phyloP scores from a whole-genome alignment of 768 basidiomycete species.

The Strobilomyces dryophilus region DNA sequence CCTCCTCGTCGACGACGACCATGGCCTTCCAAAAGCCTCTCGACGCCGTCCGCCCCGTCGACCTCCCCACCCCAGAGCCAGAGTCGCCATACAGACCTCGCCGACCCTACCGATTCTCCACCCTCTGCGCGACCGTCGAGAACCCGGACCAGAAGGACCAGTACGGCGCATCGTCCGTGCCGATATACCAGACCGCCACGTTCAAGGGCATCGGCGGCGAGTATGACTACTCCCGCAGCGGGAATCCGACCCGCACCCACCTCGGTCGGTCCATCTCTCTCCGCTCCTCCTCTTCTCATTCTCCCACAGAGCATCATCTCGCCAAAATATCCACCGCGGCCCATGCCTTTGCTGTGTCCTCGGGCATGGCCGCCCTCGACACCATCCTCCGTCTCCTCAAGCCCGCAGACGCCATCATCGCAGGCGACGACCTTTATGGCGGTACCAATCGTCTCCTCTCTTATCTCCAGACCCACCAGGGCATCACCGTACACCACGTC shows the following conservation, averaged over 20 bases:
- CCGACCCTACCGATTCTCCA: conserved; percentile 85
- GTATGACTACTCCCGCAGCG: conserved; percentile 93
- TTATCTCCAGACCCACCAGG: conserved; percentile 84
- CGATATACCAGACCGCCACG: conserved; percentile 97
- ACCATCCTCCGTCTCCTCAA: conserved; percentile 91
- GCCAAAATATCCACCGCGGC: conserved; percentile 93
- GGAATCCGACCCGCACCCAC: conserved; percentile 95
- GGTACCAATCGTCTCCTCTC: conserved; percentile 93
- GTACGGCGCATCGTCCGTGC: conserved; percentile 89
- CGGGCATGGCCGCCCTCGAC: conserved; percentile 98
- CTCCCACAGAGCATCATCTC: conserved; percentile 80
- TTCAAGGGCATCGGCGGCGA: conserved; percentile 91
- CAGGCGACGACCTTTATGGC: conserved; percentile 96
- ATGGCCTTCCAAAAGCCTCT: conserved; percentile 7
- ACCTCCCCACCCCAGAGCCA: conserved; percentile 78
- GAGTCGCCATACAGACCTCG: conserved; percentile 67
- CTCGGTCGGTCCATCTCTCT: conserved; percentile 56
- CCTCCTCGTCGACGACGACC: conserved; percentile 4
- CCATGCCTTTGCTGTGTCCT: conserved; percentile 89
- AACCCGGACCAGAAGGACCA: conserved; percentile 92
- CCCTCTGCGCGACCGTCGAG: conserved; percentile 87
- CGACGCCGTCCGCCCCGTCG: conserved; percentile 31
- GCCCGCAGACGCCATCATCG: conserved; percentile 93
- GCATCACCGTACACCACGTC: conserved; percentile 87
- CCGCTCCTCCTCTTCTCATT: background rate